These are phyloP conservation scores for Stachybotrys elegans DNA, from an alignment of 2,329 filamentous ascomycete species.

Conservation along the genomic window DNA sequence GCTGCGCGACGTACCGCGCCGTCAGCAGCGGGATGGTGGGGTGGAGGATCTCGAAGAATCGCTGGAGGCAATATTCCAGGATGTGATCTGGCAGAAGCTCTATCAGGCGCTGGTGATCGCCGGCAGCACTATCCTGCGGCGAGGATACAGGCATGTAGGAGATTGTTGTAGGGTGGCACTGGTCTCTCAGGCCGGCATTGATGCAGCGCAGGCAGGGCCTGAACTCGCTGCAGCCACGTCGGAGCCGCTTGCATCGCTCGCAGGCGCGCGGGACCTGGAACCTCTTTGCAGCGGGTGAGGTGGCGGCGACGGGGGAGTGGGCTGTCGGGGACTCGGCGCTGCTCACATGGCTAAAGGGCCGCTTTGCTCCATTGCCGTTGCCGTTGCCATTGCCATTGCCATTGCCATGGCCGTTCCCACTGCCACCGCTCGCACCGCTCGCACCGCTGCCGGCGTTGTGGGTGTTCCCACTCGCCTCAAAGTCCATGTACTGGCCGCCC, in stretches of 20 bases:
- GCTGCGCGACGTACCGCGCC: slow-evolving; percentile 26
- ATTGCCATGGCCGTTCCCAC: no score
- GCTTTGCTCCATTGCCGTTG: no score
- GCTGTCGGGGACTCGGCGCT: background rate
- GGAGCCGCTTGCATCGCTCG: slow-evolving; percentile 35
- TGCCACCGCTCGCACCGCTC: no score
- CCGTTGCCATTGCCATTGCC: no score
- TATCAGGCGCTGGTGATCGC: slow-evolving; percentile 18
- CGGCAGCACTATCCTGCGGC: slow-evolving; percentile 2
- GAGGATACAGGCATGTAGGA: slow-evolving; percentile 4
- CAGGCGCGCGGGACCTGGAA: slow-evolving; percentile 39
- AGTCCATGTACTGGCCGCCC: no score
- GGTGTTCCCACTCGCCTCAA: no score
- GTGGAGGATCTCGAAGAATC: slow-evolving; percentile 33
- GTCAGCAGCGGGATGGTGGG: slow-evolving; percentile 40
- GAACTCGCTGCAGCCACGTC: slow-evolving; percentile 38
- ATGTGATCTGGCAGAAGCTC: slow-evolving; percentile 28
- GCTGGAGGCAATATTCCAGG: slow-evolving; percentile 30
- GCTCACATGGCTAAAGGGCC: no score
- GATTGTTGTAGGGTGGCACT: slow-evolving; percentile 27
- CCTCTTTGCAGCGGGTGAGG: slow-evolving; percentile 24
- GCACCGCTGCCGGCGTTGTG: no score
- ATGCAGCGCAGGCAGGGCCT: slow-evolving; percentile 38
- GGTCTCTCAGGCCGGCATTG: slow-evolving; percentile 33
- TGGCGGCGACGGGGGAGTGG: background rate